These are phyloP conservation scores for Colletotrichum orchidophilum DNA, from an alignment of 2,329 filamentous ascomycete species.

Conservation along the genomic window DNA sequence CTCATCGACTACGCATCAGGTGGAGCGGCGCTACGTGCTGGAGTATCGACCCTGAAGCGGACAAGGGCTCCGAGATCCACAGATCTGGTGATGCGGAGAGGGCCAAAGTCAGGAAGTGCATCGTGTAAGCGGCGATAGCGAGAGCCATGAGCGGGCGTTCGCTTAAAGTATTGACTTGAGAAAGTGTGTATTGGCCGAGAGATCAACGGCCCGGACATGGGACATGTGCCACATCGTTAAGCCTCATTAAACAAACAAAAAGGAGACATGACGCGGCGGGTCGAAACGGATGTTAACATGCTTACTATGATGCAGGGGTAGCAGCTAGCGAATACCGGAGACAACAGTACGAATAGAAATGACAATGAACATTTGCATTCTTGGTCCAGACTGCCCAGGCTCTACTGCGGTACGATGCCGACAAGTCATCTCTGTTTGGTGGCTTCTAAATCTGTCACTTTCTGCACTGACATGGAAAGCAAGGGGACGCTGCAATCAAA, in stretches of 20 bases:
- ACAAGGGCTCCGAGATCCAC: background rate
- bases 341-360: background rate
- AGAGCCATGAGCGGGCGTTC: conserved; percentile 16
- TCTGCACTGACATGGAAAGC: background rate
- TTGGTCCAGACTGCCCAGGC: background rate
- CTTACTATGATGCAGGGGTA: conserved; percentile 2
- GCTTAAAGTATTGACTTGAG: conserved; percentile 16
- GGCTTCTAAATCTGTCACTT: background rate
- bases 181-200: conserved; percentile 8
- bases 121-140: background rate
- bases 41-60: conserved; percentile 65
- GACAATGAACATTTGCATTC: background rate
- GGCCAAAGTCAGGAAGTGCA: background rate
- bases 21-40: conserved; percentile 79
- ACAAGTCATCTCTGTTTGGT: background rate
- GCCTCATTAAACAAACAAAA: conserved; percentile 27
- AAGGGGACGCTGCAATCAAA: conserved; percentile 11
- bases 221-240: background rate
- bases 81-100: background rate
- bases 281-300: conserved; percentile 18
- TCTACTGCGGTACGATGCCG: background rate
- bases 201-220: conserved; percentile 21
- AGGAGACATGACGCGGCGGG: conserved; percentile 16
- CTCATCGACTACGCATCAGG: conserved; percentile 76
- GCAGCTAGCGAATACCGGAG: background rate